A percentile compares a stretch with the other conserved stretches of the same genome.
phyloP scores from a whole-genome alignment of 2,329 filamentous ascomycete species.

The Clarireedia homoeocarpa region DNA sequence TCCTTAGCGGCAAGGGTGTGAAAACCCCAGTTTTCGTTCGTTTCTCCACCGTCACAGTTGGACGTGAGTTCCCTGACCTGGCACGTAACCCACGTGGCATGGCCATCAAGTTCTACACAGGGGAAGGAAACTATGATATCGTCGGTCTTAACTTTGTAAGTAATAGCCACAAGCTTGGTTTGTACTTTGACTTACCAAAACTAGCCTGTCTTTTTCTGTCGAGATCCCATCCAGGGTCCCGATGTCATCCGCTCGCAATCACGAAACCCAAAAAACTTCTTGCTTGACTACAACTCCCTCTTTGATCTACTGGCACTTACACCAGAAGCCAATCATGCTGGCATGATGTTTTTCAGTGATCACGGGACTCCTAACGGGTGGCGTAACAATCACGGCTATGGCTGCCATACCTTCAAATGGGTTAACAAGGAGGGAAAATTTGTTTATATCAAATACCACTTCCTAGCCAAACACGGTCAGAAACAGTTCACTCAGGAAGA shows the following conservation, averaged over 20 bases:
- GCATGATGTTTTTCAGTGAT: slow-evolving; percentile 52
- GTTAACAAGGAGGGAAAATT: slow-evolving; percentile 45
- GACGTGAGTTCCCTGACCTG: slow-evolving; percentile 37
- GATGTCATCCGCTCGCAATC: slow-evolving; percentile 68
- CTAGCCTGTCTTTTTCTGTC: slow-evolving; percentile 61
- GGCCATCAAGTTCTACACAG: slow-evolving; percentile 42
- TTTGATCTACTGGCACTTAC: slow-evolving; percentile 22
- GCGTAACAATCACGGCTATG: slow-evolving; percentile 46
- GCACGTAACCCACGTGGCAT: slow-evolving; percentile 39
- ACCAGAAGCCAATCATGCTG: slow-evolving; percentile 47
- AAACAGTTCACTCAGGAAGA: slow-evolving; percentile 44
- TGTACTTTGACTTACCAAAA: background rate
- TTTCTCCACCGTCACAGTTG: slow-evolving; percentile 43
- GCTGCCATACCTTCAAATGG: slow-evolving; percentile 47
- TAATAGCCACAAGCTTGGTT: background rate
- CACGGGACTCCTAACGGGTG: slow-evolving; percentile 47
- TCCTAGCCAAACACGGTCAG: slow-evolving; percentile 43
- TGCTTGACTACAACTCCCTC: slow-evolving; percentile 22
- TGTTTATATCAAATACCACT: slow-evolving; percentile 46
- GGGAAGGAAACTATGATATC: slow-evolving; percentile 40
- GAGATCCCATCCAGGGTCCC: slow-evolving; percentile 64
- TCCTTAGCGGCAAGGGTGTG: slow-evolving; percentile 54
- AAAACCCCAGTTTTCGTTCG: slow-evolving; percentile 54
- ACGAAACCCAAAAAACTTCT: slow-evolving; percentile 46
- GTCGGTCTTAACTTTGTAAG: slow-evolving; percentile 1